A percentile compares a stretch with the other conserved stretches of the same genome.
Conservation (phyloP, 306 rosid genomes). For the Ziziphus jujuba region DNA sequence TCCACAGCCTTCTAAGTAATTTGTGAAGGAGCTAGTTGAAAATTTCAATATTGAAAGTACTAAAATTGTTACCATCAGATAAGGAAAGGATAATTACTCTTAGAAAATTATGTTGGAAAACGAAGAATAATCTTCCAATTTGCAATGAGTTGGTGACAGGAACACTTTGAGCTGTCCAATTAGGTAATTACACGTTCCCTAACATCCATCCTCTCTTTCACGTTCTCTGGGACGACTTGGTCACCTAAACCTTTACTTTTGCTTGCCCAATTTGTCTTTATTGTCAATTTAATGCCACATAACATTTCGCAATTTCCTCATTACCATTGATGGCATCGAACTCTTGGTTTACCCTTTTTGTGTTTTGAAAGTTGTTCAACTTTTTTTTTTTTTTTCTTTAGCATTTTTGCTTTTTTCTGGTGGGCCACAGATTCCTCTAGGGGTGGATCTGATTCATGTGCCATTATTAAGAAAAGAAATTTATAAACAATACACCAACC, state of each 20-base stretch:
- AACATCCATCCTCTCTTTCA: not conserved
- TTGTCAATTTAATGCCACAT: not conserved
- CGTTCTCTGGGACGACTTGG: not conserved
- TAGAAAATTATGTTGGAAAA: too few species aligned
- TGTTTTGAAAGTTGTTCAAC: not conserved
- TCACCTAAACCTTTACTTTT: not conserved
- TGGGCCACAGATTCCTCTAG: not conserved
- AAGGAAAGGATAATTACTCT: too few species aligned
- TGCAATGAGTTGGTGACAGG: not conserved
- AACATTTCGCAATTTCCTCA: too few species aligned
- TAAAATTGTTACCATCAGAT: too few species aligned
- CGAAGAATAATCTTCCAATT: not conserved
- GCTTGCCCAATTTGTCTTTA: not conserved
- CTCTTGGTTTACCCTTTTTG: not conserved
- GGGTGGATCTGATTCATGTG: slow-evolving; percentile 14
- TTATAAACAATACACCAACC: not conserved
- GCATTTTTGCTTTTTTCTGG: not conserved
- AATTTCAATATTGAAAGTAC: too few species aligned
- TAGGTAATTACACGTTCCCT: too few species aligned
- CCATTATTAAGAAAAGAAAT: not conserved
- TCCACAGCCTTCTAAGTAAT: too few species aligned
- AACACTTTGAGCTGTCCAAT: not conserved
- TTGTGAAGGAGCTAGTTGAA: too few species aligned
- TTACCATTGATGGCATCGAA: not conserved
- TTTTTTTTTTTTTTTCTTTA: not conserved